Evolutionary conservation across 2,329 filamentous ascomycete genomes (phyloP).

Genomic region (Akanthomyces muscarius): DNA sequence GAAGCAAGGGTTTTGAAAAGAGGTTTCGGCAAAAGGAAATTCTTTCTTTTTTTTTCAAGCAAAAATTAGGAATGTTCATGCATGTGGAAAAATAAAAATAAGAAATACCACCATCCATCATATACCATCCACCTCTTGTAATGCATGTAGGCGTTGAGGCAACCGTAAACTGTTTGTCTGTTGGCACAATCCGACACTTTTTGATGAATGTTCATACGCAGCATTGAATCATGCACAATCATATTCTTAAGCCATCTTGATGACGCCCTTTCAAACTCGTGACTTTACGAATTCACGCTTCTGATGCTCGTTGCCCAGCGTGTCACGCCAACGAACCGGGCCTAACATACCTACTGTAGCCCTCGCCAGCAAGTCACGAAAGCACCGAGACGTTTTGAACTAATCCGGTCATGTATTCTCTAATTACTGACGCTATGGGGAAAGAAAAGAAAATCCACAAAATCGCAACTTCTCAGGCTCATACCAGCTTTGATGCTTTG

Average conservation of each 20-base stretch:
- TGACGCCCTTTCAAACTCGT: neutral
- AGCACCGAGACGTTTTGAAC: neutral
- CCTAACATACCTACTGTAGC: neutral
- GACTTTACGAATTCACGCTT: neutral
- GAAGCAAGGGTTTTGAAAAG: neutral
- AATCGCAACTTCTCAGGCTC: neutral
- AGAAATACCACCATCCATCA: slow-evolving; percentile 2
- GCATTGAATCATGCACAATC: slow-evolving; percentile 31
- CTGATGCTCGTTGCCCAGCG: neutral
- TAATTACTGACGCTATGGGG: slow-evolving; percentile 11
- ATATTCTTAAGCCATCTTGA: slow-evolving; percentile 25
- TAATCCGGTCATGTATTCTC: slow-evolving; percentile 2
- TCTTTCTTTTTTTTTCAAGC: neutral
- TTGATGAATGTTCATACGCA: slow-evolving; percentile 25
- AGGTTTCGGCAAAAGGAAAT: slow-evolving; percentile 24
- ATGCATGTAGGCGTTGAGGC: too few species aligned
- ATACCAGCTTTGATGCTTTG: neutral
- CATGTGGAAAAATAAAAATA: slow-evolving; percentile 12
- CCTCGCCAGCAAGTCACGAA: neutral
- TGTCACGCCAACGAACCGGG: too few species aligned
- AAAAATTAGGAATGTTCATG: slow-evolving; percentile 2
- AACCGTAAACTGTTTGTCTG: neutral
- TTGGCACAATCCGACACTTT: neutral
- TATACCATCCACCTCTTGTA: neutral
- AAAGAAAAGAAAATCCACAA: slow-evolving; percentile 32